These are phyloP conservation scores for Boletellus sp. DNA, from an alignment of 768 basidiomycete species.

Conservation along the genomic window DNA sequence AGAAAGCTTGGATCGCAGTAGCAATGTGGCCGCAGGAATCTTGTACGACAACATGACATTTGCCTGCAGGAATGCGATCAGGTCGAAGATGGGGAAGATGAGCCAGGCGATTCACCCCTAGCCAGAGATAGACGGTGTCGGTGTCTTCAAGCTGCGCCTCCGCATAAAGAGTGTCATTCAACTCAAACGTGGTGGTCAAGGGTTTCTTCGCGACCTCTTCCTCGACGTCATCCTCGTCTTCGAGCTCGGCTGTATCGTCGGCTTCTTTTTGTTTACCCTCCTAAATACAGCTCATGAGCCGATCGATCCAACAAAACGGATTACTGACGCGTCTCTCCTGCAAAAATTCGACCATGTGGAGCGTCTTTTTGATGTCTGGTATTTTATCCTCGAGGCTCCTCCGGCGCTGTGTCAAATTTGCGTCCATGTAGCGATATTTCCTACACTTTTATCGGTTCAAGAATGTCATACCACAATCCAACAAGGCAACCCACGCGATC, in stretches of 20 bases:
- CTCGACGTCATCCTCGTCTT: conserved; percentile 53
- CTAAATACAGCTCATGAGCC: conserved; percentile 31
- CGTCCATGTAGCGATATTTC: conserved; percentile 98
- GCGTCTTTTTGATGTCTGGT: conserved; percentile 90
- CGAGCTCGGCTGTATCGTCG: conserved; percentile 41
- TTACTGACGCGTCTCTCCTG: conserved; percentile 62
- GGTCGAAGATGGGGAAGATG: neutral
- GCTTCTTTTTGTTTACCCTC: conserved; percentile 52
- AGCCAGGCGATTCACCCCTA: conserved; percentile 64
- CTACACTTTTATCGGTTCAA: conserved; percentile 45
- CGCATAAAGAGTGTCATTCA: conserved; percentile 93
- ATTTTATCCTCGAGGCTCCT: conserved; percentile 88
- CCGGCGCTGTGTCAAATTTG: conserved; percentile 73
- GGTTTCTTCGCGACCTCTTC: conserved; percentile 41
- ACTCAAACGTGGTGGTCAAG: conserved; percentile 84
- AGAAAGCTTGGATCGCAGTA: conserved; percentile 72
- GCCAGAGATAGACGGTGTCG: conserved; percentile 91
- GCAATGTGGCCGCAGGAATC: conserved; percentile 66
- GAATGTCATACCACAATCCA: conserved; percentile 7
- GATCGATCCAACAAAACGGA: neutral
- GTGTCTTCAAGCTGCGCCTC: conserved; percentile 86
- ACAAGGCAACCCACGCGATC: conserved; percentile 65
- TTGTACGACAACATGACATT: conserved; percentile 98
- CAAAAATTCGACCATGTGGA: conserved; percentile 84
- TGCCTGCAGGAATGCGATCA: conserved; percentile 52